Evolutionary conservation across 2,329 filamentous ascomycete genomes (phyloP).

Genomic region (Emergomyces orientalis): DNA sequence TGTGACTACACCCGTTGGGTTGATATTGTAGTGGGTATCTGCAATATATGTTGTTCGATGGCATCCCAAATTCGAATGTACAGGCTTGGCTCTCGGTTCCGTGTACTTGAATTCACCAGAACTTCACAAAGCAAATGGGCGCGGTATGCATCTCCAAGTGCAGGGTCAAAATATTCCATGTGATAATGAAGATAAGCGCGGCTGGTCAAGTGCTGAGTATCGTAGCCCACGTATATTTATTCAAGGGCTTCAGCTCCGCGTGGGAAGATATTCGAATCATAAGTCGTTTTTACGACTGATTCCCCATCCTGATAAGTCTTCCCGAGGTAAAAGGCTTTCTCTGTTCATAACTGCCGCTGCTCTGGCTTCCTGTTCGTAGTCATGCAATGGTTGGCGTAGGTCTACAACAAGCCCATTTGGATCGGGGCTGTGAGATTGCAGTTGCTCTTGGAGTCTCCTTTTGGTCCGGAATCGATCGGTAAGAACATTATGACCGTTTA

Average conservation of each 20-base stretch:
- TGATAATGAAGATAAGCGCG: constrained; percentile 29
- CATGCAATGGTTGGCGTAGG: constrained; percentile 19
- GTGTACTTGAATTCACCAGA: constrained; percentile 17
- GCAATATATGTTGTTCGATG: constrained; percentile 26
- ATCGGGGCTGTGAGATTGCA: neutral
- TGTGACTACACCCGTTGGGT: constrained; percentile 14
- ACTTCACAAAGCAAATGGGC: constrained; percentile 28
- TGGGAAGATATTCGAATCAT: constrained; percentile 15
- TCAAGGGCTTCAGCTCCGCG: constrained; percentile 19
- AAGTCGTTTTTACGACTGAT: constrained; percentile 15
- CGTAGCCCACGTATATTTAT: constrained; percentile 32
- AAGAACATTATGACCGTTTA: constrained; percentile 15
- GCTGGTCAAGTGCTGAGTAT: constrained; percentile 27
- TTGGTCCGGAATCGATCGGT: constrained; percentile 16
- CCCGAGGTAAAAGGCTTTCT: constrained; percentile 19
- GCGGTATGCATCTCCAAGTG: constrained; percentile 31
- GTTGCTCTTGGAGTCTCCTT: constrained; percentile 8
- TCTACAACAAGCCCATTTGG: constrained; percentile 9
- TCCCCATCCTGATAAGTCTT: constrained; percentile 24
- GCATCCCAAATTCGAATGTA: constrained; percentile 26
- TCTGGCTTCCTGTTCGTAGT: constrained; percentile 16
- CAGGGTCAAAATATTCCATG: constrained; percentile 27
- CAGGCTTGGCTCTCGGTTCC: constrained; percentile 22
- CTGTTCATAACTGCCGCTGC: constrained; percentile 4
- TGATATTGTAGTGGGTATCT: constrained; percentile 3